Evolutionary conservation across 371 early-diverging fungal species (phyloP).

Genomic region (Fennellomyces sp.): DNA sequence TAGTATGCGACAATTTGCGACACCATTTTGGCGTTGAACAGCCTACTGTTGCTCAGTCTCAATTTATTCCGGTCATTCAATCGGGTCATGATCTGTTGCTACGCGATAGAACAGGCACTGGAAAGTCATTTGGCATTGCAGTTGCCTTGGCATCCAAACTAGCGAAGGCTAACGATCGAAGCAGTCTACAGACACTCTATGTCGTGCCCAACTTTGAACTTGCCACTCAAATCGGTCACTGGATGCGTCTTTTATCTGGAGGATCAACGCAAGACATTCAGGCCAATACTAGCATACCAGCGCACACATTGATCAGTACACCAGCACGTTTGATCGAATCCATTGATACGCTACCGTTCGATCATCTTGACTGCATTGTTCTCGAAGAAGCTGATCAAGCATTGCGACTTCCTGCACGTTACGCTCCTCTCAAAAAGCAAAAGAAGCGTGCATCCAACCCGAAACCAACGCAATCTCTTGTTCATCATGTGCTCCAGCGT

Average conservation of each 20-base stretch:
- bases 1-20: conserved; percentile 48
- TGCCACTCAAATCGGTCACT: conserved; percentile 73
- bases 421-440: conserved; percentile 55
- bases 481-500: conserved; percentile 44
- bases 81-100: conserved; percentile 63
- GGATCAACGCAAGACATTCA: conserved; percentile 2
- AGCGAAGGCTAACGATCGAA: not conserved
- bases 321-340: conserved; percentile 60
- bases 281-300: conserved; percentile 13
- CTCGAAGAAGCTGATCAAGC: conserved; percentile 84
- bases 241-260: conserved; percentile 40
- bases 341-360: conserved; percentile 46
- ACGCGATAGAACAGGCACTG: conserved; percentile 79
- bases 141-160: conserved; percentile 41
- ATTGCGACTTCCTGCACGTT: conserved; percentile 61
- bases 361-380: conserved; percentile 58
- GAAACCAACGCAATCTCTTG: conserved; percentile 62
- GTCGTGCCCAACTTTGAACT: conserved; percentile 89
- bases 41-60: conserved; percentile 58
- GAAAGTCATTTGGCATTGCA: conserved; percentile 78
- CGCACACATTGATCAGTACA: conserved; percentile 69
- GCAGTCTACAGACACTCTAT: conserved; percentile 56
- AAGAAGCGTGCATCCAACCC: conserved; percentile 61
- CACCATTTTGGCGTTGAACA: conserved; percentile 42
- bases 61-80: conserved; percentile 60